Evolutionary conservation across 106 monocot genomes (phyloP), one percentile per base, ranked within the genome.

Genomic region (Dioscorea zingiberensis): DNA sequence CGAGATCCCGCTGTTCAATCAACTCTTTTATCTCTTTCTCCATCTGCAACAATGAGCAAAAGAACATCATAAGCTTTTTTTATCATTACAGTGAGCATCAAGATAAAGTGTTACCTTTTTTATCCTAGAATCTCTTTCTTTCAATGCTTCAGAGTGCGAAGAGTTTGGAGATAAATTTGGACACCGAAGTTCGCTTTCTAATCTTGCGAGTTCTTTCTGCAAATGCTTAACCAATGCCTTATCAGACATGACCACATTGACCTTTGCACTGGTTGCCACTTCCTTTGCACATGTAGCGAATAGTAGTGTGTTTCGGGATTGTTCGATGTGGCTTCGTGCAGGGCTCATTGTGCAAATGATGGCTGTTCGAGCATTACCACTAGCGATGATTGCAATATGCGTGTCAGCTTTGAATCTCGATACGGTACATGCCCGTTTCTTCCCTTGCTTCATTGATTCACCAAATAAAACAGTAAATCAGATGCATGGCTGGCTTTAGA

Each of bases 241-340:
- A 58, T 98, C 98, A 15, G 98, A 89, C 89, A 98, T 98, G 54
- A 89, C 82, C 7, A 89, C 71, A 57, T 89, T 89, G 65, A 89
- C 85, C 21, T 71, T 69, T 46, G 89, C 89, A 27, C 68, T 82
- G 8, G 73, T 85, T 21, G 48, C 76, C 1, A 89, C 85, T 72
- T 89, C 82, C 58, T 89, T 89, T 15, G 89, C 89, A 25, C 85
- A 85, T 28, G 75, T 85, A 30, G 89, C 89, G 59, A 89, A 89
- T 15, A 82, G 46, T 38, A 89, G 79, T 2, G 89, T 82, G 47
- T 89, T 89, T 22, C 77, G 69, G 0, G 89, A 82, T 59, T 89
- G 89, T 62, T 89, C 89, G 7, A 82, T 74, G 56, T 89, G 89
- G 66, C 76, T 77, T 57, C 72, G 76, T 15, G 89, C 89, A 12